These are phyloP conservation scores for Teratosphaeriaceae sp. DNA, from an alignment of 2,329 filamentous ascomycete species.

Conservation along the genomic window DNA sequence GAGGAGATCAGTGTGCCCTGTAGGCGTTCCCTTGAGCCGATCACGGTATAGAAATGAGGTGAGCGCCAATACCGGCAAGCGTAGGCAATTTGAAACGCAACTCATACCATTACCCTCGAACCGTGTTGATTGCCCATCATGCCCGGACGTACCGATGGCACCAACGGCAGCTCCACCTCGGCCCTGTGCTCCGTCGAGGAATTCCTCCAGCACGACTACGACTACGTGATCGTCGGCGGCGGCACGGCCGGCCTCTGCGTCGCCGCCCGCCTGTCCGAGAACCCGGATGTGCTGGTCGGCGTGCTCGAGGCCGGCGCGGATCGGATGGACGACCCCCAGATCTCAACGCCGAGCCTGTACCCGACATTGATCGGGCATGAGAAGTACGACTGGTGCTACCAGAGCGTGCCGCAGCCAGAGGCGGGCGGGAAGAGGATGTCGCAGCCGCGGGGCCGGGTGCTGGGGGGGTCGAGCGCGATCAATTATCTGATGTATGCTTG, in stretches of 20 bases:
- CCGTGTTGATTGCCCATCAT: slow-evolving; percentile 8
- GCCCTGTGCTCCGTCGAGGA: slow-evolving; percentile 20
- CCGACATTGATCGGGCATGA: slow-evolving; percentile 13
- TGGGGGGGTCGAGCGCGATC: slow-evolving; percentile 32
- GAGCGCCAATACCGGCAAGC: no score
- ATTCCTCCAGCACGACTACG: slow-evolving; percentile 12
- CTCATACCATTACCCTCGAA: not conserved
- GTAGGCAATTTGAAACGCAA: not conserved
- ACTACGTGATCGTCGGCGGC: slow-evolving; percentile 26
- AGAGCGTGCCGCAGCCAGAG: slow-evolving; percentile 10
- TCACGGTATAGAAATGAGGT: no score
- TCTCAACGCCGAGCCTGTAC: slow-evolving; percentile 11
- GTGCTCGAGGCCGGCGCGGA: slow-evolving; percentile 29
- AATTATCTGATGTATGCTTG: slow-evolving; percentile 36
- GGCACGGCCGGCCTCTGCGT: slow-evolving; percentile 28
- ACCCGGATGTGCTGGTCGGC: slow-evolving; percentile 24
- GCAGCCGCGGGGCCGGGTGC: slow-evolving; percentile 1
- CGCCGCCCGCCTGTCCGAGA: slow-evolving; percentile 25
- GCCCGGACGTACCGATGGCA: slow-evolving; percentile 11
- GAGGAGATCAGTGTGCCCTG: not conserved
- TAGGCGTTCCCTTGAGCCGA: not conserved
- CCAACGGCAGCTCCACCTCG: no score
- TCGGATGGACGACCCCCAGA: slow-evolving; percentile 10
- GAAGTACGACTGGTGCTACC: slow-evolving; percentile 13
- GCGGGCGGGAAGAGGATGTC: no score